Conservation (phyloP, 2,329 filamentous ascomycete species). For the Aspergillus sergii region DNA sequence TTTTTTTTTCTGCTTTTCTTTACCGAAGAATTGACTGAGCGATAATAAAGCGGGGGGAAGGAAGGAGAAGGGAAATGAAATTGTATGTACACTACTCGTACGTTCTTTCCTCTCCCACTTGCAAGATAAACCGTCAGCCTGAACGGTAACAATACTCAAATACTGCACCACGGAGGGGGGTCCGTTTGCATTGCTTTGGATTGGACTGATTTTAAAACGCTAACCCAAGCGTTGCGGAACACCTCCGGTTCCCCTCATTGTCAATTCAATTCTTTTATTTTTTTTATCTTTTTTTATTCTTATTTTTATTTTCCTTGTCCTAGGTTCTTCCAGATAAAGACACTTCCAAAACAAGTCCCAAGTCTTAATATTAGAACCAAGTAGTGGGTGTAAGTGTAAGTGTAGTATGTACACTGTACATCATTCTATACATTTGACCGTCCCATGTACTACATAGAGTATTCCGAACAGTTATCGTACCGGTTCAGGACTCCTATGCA, state of each 20-base stretch:
- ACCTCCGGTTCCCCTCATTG: conserved; percentile 10
- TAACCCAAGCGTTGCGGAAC: conserved; percentile 5
- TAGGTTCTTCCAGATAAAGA: not conserved
- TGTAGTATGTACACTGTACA: no score
- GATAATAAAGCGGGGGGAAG: not conserved
- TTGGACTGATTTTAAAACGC: conserved; percentile 7
- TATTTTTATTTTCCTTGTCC: not conserved
- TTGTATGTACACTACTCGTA: not conserved
- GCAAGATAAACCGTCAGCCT: not conserved
- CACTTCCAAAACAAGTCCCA: not conserved
- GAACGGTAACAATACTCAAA: conserved; percentile 3
- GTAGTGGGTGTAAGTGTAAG: not conserved
- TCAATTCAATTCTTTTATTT: not conserved
- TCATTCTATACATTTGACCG: not conserved
- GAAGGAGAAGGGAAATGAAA: not conserved
- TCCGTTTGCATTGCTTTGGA: not conserved
- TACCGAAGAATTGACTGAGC: not conserved
- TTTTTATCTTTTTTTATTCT: not conserved
- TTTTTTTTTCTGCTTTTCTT: not conserved
- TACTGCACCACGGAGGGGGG: not conserved
- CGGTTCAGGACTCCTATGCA: not conserved
- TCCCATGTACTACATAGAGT: not conserved
- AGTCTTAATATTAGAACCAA: not conserved
- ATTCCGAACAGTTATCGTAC: not conserved
- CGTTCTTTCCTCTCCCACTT: not conserved